phyloP scores from a whole-genome alignment of 495 filamentous ascomycete genomes.

The Alectoria sarmentosa region DNA sequence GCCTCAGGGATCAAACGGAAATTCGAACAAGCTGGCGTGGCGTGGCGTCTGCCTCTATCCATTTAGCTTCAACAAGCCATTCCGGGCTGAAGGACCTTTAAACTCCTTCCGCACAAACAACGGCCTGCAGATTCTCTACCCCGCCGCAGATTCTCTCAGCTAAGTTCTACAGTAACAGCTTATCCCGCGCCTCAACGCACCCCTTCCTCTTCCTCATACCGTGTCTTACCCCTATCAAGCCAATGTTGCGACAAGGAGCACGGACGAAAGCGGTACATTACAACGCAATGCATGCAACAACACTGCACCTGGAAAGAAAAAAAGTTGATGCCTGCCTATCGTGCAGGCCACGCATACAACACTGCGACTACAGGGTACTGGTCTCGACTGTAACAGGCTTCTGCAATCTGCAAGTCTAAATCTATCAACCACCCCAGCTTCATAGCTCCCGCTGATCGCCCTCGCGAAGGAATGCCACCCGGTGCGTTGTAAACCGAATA shows the following conservation, averaged over 20 bases:
- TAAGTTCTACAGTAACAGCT: conserved; percentile 13
- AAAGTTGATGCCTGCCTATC: too few species aligned
- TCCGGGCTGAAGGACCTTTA: conserved; percentile 8
- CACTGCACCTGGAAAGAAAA: too few species aligned
- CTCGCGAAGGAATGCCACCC: conserved; percentile 15
- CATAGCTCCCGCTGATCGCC: conserved; percentile 15
- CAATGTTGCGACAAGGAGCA: conserved; percentile 17
- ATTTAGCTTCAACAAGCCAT: neutral
- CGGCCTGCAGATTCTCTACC: conserved; percentile 15
- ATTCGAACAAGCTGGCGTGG: conserved; percentile 12
- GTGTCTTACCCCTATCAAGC: neutral
- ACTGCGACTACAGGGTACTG: neutral
- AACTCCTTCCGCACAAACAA: conserved; percentile 14
- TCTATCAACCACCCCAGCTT: conserved; percentile 9
- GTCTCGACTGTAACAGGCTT: conserved; percentile 11
- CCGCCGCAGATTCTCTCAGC: conserved; percentile 21
- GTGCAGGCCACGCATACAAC: conserved; percentile 12
- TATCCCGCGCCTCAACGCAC: conserved; percentile 16
- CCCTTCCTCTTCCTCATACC: conserved; percentile 3
- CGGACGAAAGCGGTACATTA: conserved; percentile 1
- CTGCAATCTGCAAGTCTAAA: neutral
- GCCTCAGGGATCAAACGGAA: conserved; percentile 15
- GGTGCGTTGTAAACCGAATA: neutral
- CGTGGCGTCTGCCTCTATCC: conserved; percentile 11
- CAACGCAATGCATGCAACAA: neutral